phyloP scores from a whole-genome alignment of 305 asterid species.

The Salvia sclarea region DNA sequence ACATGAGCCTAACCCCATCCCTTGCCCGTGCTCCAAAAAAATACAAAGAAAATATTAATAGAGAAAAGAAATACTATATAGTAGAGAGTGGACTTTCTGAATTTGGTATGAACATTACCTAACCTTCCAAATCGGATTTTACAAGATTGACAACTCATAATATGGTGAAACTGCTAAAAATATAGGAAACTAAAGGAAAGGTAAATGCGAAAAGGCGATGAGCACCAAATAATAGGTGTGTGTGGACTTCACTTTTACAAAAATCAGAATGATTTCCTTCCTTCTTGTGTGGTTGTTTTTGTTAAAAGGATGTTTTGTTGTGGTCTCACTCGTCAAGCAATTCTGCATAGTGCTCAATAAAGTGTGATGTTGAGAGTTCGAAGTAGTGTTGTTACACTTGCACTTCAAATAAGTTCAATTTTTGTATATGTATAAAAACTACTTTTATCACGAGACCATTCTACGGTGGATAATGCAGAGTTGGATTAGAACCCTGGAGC shows the following conservation, averaged over 20 bases:
- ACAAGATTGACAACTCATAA: not conserved
- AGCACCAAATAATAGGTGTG: constrained; percentile 5
- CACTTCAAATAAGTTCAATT: no score
- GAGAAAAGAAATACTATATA: not conserved
- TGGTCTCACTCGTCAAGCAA: constrained; percentile 11
- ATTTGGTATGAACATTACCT: not conserved
- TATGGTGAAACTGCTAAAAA: not conserved
- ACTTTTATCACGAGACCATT: no score
- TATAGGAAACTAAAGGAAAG: not conserved
- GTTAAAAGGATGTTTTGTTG: constrained; percentile 3
- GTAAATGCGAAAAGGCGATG: constrained; percentile 14
- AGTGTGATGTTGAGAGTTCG: not conserved
- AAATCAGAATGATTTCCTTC: constrained; percentile 25
- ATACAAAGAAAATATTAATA: not conserved
- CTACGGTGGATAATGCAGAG: no score
- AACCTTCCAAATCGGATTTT: not conserved
- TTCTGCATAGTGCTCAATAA: constrained; percentile 4
- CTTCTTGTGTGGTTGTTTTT: not conserved
- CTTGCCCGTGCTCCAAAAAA: no score
- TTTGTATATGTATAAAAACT: no score
- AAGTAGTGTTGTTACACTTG: not conserved
- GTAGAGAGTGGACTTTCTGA: constrained; percentile 12
- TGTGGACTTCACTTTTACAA: constrained; percentile 24
- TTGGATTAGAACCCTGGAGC: no score
- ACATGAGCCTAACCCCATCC: no score